Evolutionary conservation across 257 asterid species (phyloP).

Genomic region (Coffea canephora): DNA sequence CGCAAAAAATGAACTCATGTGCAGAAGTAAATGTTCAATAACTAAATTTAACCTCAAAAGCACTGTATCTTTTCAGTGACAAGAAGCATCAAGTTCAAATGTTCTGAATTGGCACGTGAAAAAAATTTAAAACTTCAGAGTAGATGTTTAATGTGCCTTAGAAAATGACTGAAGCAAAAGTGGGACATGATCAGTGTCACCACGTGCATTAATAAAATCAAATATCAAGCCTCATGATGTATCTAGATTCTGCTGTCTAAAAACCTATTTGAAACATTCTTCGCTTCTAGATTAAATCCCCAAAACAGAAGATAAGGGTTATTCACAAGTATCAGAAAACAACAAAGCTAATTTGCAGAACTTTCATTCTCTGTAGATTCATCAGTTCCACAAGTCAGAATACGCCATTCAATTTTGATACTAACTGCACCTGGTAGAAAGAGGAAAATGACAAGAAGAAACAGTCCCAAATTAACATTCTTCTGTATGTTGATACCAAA

Average conservation of each 20-base stretch:
- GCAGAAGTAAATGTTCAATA: neutral
- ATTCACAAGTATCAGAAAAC: no score
- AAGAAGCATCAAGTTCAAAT: neutral
- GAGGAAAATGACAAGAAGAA: neutral
- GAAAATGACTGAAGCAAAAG: constrained; percentile 13
- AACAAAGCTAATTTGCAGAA: neutral
- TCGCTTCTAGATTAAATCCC: neutral
- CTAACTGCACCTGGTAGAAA: neutral
- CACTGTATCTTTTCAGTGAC: neutral
- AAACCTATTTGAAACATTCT: neutral
- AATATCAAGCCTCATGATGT: neutral
- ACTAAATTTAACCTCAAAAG: neutral
- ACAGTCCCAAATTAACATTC: constrained; percentile 1
- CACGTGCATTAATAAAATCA: constrained; percentile 10
- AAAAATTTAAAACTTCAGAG: neutral
- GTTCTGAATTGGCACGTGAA: neutral
- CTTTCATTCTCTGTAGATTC: neutral
- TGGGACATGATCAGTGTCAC: constrained; percentile 7
- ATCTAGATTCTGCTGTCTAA: neutral
- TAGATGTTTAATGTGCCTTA: neutral
- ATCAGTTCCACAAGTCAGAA: neutral
- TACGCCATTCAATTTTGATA: neutral
- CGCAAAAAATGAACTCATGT: neutral
- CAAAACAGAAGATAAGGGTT: neutral
- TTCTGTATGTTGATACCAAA: neutral